Base-by-base conservation (phyloP, 345 rosid genomes). In the Sisymbrium irio region DNA sequence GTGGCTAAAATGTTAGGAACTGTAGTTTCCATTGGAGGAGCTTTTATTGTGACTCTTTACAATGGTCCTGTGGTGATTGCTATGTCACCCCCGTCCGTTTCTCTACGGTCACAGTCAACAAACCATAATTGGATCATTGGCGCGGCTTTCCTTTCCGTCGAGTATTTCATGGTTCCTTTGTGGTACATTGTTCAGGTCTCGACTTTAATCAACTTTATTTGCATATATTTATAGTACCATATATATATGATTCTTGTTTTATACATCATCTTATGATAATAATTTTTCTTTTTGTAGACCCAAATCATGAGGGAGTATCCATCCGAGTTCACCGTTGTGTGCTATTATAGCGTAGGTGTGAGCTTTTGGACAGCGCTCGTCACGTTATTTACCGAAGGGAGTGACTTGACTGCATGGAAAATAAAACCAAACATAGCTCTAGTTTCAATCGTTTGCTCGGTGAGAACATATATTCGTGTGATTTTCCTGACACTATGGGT, bases 161-260 rank as follows among this genome's bases (percentile, higher is more conserved):
- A 88, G 74, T 89, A 94, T 42, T 74, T 88, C 18, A 76, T 89
- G 5, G 71, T 86, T 67, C 91, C 98, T 4, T 61, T 94, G 5
- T 89, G 97, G 97, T 88, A 88, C 84, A 89, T 94, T 73, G 89
- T 94, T 78, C 92, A 87, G 97, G 98, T 93, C 78, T 13, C 15
- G 11, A 10, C 56, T 19, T 0, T 71, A 8, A 4, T 0, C 8
- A 59, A 59, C 50, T 60, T 15, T 42, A 19, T 66, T 0, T 36
- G 4, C 33, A 36, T 19, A 27, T 19, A 7, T 30, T n/a, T n/a
- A n/a, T n/a, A n/a, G n/a, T n/a, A n/a, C 3, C 41, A 33, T 53
- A 4, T 53, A 4, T 20, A 3, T 36, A 32, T 27, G 28, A 2
- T 50, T 60, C 22, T 42, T 17, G 0, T 36, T 56, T 9, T 56